These are phyloP conservation scores for Hyphopichia pseudoburtonii DNA, from an alignment of 1,139 yeast species.

Conservation along the genomic window DNA sequence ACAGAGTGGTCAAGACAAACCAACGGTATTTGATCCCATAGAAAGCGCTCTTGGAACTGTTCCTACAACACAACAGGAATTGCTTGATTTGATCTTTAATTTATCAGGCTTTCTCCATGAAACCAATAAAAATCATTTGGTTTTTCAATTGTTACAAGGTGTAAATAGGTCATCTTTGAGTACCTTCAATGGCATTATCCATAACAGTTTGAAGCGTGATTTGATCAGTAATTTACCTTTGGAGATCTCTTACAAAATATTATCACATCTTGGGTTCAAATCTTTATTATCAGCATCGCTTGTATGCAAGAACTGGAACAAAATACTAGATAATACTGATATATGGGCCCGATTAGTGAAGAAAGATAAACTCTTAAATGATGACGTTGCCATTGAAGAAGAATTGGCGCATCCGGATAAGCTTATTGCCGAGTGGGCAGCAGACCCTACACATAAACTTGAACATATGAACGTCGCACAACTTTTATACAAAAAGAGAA, in stretches of 20 bases:
- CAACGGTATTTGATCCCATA: constrained; percentile 14
- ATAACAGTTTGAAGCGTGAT: constrained; percentile 68
- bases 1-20: constrained; percentile 24
- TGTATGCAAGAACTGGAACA: constrained; percentile 73
- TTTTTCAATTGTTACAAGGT: constrained; percentile 64
- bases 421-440: constrained; percentile 35
- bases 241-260: constrained; percentile 72
- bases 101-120: constrained; percentile 38
- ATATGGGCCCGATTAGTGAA: constrained; percentile 61
- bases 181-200: constrained; percentile 59
- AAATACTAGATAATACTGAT: constrained; percentile 56
- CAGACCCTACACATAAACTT: constrained; percentile 12
- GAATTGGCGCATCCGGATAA: constrained; percentile 31
- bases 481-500: constrained; percentile 64
- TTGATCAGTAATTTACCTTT: constrained; percentile 68
- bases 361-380: constrained; percentile 52
- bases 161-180: constrained; percentile 71
- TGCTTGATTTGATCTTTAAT: constrained; percentile 35
- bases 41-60: constrained; percentile 25
- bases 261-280: constrained; percentile 62
- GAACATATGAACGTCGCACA: constrained; percentile 39
- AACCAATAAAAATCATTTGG: constrained; percentile 42
- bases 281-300: constrained; percentile 62
- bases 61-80: constrained; percentile 43
- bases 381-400: constrained; percentile 31